These are phyloP conservation scores for Suillus weaverae DNA, from an alignment of 768 basidiomycete genomes.

Conservation along the genomic window DNA sequence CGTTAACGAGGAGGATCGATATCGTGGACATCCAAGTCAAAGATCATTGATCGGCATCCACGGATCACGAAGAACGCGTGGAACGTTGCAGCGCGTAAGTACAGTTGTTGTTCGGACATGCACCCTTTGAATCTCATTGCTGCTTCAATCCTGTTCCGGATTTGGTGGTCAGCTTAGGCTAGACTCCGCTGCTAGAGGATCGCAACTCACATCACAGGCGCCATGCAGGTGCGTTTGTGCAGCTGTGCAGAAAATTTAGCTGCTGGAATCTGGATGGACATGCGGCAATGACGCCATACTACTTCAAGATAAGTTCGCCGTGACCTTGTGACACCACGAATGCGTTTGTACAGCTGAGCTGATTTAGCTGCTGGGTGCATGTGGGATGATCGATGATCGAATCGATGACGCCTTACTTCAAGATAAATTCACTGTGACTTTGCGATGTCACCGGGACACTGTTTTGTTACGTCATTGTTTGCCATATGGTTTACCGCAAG, in stretches of 20 bases:
- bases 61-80: not conserved
- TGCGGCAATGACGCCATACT: not conserved
- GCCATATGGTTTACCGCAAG: not conserved
- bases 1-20: not conserved
- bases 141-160: not conserved
- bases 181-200: not conserved
- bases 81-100: not conserved
- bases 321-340: not conserved
- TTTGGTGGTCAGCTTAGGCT: not conserved
- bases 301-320: not conserved
- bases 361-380: not conserved
- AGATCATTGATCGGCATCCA: not conserved
- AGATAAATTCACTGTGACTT: not conserved
- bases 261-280: not conserved
- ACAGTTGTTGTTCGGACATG: not conserved
- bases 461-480: not conserved
- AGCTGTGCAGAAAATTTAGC: not conserved
- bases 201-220: not conserved
- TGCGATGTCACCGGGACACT: conserved; percentile 1
- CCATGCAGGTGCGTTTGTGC: not conserved
- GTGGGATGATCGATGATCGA: not conserved
- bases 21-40: not conserved
- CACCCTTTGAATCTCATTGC: not conserved
- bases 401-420: not conserved
- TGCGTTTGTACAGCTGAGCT: not conserved